These are phyloP conservation scores for Schizochytrium sp. DNA, from an alignment of 108 stramenopile species.

Conservation along the genomic window DNA sequence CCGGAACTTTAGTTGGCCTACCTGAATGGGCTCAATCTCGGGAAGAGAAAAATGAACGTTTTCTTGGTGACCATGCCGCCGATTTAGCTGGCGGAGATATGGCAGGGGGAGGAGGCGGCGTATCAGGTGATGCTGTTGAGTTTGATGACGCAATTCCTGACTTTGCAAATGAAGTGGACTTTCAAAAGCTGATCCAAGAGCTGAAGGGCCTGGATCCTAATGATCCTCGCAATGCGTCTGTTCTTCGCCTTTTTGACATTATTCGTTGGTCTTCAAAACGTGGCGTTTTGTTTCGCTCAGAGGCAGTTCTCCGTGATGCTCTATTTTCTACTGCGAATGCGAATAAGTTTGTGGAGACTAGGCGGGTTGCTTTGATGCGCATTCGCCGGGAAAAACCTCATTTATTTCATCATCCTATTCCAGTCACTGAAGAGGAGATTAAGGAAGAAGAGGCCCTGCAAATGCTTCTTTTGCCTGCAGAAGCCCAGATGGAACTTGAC, in stretches of 20 bases:
- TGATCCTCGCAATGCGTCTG: slow-evolving; percentile 46
- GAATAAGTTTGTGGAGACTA: slow-evolving; percentile 48
- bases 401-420: slow-evolving; percentile 53
- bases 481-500: slow-evolving; percentile 50
- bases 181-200: slow-evolving; percentile 49
- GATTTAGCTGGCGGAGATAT: slow-evolving; percentile 40
- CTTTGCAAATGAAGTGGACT: slow-evolving; percentile 55
- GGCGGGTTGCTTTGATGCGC: slow-evolving; percentile 27
- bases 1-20: background rate
- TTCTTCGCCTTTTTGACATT: slow-evolving; percentile 47
- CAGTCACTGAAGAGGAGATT: slow-evolving; percentile 54
- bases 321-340: slow-evolving; percentile 50
- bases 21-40: slow-evolving; percentile 12
- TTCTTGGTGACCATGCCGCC: slow-evolving; percentile 5
- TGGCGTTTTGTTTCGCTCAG: slow-evolving; percentile 24
- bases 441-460: slow-evolving; percentile 3
- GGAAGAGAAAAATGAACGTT: background rate
- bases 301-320: slow-evolving; percentile 26
- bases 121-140: slow-evolving; percentile 41
- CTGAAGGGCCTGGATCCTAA: slow-evolving; percentile 36
- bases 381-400: slow-evolving; percentile 60
- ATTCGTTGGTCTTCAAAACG: slow-evolving; percentile 59
- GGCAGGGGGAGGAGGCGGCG: slow-evolving; percentile 39
- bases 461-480: slow-evolving; percentile 60
- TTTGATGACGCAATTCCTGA: slow-evolving; percentile 57